phyloP scores from a whole-genome alignment of 2,329 filamentous ascomycete species.

The Diaporthe amygdali region DNA sequence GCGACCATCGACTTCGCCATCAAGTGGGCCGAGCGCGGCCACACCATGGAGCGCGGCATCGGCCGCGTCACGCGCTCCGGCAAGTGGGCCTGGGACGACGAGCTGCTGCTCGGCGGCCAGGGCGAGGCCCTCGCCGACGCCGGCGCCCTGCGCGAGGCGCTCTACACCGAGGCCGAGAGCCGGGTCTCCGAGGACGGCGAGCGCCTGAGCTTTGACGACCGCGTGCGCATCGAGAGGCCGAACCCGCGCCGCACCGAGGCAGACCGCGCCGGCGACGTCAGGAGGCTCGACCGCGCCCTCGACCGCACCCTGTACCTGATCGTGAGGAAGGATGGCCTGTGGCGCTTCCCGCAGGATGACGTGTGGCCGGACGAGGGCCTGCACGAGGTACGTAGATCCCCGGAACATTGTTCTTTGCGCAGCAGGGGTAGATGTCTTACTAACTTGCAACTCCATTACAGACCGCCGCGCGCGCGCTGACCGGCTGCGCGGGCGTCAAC shows the following conservation, averaged over 20 bases:
- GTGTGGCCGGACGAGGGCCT: slow-evolving; percentile 76
- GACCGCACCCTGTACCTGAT: slow-evolving; percentile 87
- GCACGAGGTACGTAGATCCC: slow-evolving; percentile 70
- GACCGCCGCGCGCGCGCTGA: slow-evolving; percentile 82
- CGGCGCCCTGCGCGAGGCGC: slow-evolving; percentile 67
- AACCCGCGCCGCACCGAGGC: slow-evolving; percentile 76
- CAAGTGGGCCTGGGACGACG: slow-evolving; percentile 85
- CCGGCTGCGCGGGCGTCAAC: slow-evolving; percentile 81
- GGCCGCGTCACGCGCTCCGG: slow-evolving; percentile 76
- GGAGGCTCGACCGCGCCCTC: slow-evolving; percentile 79
- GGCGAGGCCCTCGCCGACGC: slow-evolving; percentile 72
- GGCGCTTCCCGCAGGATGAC: slow-evolving; percentile 81
- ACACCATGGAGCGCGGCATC: slow-evolving; percentile 81
- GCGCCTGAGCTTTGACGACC: slow-evolving; percentile 60
- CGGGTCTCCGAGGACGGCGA: slow-evolving; percentile 66
- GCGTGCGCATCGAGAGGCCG: slow-evolving; percentile 73
- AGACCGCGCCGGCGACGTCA: slow-evolving; percentile 75
- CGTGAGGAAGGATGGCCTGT: slow-evolving; percentile 75
- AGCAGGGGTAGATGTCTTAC: background rate
- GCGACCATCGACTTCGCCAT: slow-evolving; percentile 88
- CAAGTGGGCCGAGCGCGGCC: slow-evolving; percentile 75
- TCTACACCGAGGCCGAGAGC: slow-evolving; percentile 78
- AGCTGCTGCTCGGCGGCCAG: slow-evolving; percentile 79
- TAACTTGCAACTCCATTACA: slow-evolving; percentile 42
- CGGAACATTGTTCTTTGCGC: background rate